Percentiles rank a stretch among this genome's conserved stretches.
Conservation (phyloP, 1,284 basidiomycete species). For the Leccinum subfulvum region DNA sequence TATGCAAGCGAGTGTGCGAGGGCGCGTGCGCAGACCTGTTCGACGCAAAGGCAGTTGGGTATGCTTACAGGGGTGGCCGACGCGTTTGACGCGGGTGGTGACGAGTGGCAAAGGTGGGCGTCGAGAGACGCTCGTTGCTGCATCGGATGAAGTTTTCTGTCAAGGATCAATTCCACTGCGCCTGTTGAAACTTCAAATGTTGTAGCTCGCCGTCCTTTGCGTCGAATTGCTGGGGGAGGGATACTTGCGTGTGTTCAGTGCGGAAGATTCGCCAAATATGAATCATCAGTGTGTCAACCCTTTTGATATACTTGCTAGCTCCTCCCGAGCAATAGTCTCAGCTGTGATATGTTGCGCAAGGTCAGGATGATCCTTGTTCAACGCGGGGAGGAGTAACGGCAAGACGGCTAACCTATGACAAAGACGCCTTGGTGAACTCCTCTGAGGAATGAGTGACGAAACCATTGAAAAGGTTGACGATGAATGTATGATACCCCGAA, state of each 20-base stretch:
- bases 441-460: no score
- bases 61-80: no score
- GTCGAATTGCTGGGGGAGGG: constrained; percentile 54
- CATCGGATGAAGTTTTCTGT: constrained; percentile 30
- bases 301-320: constrained; percentile 44
- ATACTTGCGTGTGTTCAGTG: constrained; percentile 45
- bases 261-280: constrained; percentile 57
- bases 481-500: no score
- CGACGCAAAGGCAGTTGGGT: no score
- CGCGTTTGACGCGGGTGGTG: neutral
- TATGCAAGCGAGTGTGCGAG: neutral
- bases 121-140: constrained; percentile 31
- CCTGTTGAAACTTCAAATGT: constrained; percentile 47
- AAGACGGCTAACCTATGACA: no score
- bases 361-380: no score
- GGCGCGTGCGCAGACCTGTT: no score
- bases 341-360: neutral
- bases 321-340: constrained; percentile 55
- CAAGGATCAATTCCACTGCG: constrained; percentile 31
- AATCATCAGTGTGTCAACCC: constrained; percentile 61
- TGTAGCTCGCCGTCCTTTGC: constrained; percentile 63
- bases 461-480: no score
- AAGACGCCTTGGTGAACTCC: no score
- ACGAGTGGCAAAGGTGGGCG: constrained; percentile 17
- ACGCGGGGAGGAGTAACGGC: no score